Conservation (phyloP, 129 eudicot species). For the Solidago caesia region DNA sequence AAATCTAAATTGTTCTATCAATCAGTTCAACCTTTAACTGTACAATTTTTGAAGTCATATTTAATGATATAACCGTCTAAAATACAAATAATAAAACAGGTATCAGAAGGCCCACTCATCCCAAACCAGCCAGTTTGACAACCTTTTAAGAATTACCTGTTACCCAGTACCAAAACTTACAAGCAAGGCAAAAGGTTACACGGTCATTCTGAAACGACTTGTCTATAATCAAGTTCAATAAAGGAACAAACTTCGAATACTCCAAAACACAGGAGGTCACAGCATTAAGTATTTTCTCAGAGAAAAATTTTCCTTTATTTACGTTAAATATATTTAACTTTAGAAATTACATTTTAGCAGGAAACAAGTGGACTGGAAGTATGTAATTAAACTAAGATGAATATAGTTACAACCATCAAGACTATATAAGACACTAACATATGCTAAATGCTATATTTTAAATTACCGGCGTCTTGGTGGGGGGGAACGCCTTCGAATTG, state of each 20-base stretch:
- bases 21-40: not conserved
- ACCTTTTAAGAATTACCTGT: not conserved
- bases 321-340: no score
- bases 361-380: not conserved
- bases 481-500: conserved; percentile 85
- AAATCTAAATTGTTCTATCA: not conserved
- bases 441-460: not conserved
- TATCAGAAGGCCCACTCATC: not conserved
- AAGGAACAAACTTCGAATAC: no score
- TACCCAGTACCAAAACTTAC: no score
- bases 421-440: not conserved
- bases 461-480: conserved; percentile 80
- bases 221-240: no score
- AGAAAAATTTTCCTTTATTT: no score
- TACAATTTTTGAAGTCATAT: not conserved
- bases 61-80: not conserved
- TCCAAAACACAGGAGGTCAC: no score
- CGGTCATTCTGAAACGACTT: no score
- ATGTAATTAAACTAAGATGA: not conserved
- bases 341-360: no score
- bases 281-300: no score
- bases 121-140: not conserved
- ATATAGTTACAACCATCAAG: not conserved
- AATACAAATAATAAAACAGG: not conserved
- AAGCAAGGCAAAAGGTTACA: not conserved